Conservation (phyloP, 2,329 filamentous ascomycete species). For the Botrytis fabae region DNA sequence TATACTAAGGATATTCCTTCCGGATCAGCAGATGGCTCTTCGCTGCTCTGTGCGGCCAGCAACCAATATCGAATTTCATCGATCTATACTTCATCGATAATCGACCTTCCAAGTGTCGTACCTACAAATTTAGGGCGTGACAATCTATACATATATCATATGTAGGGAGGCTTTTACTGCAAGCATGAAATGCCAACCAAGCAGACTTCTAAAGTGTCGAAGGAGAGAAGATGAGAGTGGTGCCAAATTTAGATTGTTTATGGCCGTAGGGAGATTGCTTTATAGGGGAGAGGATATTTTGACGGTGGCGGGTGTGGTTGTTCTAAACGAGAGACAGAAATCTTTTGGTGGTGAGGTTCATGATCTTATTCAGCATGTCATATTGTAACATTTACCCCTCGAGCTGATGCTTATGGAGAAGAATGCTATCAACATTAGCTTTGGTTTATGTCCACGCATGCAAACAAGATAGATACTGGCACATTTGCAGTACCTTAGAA, state of each 20-base stretch:
- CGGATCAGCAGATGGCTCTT: constrained; percentile 24
- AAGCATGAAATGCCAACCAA: constrained; percentile 12
- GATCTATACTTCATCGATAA: constrained; percentile 23
- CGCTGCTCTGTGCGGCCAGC: constrained; percentile 21
- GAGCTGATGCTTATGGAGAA: background rate
- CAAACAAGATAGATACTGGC: constrained; percentile 9
- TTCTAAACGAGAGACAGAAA: background rate
- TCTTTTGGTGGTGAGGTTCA: constrained; percentile 13
- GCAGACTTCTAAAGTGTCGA: constrained; percentile 10
- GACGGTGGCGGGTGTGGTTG: background rate
- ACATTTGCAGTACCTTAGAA: constrained; percentile 16
- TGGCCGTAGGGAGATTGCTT: constrained; percentile 18
- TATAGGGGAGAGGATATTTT: constrained; percentile 10
- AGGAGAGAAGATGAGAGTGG: constrained; percentile 18
- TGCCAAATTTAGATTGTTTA: constrained; percentile 20
- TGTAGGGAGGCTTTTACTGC: constrained; percentile 16
- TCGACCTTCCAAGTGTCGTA: constrained; percentile 13
- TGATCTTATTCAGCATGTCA: background rate
- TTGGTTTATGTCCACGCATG: constrained; percentile 1
- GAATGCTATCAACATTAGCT: background rate
- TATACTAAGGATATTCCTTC: constrained; percentile 19
- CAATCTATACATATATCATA: constrained; percentile 15
- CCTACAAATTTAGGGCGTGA: constrained; percentile 2
- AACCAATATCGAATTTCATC: constrained; percentile 24
- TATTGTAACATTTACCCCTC: constrained; percentile 1